phyloP scores from a whole-genome alignment of 352 stramenopile species.

The Elongisporangium senticosum region DNA sequence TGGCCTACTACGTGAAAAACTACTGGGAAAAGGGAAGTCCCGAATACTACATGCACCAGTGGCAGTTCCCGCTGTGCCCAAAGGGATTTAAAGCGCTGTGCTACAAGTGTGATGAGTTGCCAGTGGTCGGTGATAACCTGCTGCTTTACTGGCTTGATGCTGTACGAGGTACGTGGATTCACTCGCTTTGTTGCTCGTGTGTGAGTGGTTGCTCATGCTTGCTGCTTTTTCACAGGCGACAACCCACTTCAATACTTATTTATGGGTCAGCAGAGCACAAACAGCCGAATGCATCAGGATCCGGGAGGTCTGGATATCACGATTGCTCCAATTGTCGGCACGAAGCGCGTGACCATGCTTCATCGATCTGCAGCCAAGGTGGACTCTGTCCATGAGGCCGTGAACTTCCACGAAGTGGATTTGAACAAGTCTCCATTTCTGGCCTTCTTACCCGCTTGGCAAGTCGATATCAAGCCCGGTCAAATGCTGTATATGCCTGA shows the following conservation, averaged over 20 bases:
- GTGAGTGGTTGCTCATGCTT: not conserved
- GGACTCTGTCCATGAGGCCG: conserved; percentile 77
- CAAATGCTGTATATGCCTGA: conserved; percentile 94
- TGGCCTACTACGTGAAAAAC: conserved; percentile 77
- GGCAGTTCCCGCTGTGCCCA: conserved; percentile 89
- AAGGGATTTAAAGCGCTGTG: conserved; percentile 72
- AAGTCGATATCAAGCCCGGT: conserved; percentile 83
- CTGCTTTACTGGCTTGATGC: conserved; percentile 90
- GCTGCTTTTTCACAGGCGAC: conserved; percentile 25
- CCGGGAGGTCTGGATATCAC: conserved; percentile 88
- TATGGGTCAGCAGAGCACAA: conserved; percentile 89
- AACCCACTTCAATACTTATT: conserved; percentile 94
- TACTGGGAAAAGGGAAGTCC: conserved; percentile 75
- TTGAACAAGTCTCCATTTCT: conserved; percentile 85
- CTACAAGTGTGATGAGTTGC: conserved; percentile 82
- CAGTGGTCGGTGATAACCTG: conserved; percentile 90
- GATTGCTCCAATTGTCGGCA: conserved; percentile 90
- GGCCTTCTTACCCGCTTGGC: conserved; percentile 83
- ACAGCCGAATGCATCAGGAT: conserved; percentile 89
- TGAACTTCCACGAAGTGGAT: conserved; percentile 80
- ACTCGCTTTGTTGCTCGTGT: conserved; percentile 7
- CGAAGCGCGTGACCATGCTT: conserved; percentile 72
- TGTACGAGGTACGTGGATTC: conserved; percentile 32
- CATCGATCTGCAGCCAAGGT: conserved; percentile 71
- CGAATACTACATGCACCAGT: conserved; percentile 93